Evolutionary conservation across 371 early-diverging fungal genomes (phyloP), one percentile per base, ranked within the genome.

Genomic region (Apophysomyces sp.): DNA sequence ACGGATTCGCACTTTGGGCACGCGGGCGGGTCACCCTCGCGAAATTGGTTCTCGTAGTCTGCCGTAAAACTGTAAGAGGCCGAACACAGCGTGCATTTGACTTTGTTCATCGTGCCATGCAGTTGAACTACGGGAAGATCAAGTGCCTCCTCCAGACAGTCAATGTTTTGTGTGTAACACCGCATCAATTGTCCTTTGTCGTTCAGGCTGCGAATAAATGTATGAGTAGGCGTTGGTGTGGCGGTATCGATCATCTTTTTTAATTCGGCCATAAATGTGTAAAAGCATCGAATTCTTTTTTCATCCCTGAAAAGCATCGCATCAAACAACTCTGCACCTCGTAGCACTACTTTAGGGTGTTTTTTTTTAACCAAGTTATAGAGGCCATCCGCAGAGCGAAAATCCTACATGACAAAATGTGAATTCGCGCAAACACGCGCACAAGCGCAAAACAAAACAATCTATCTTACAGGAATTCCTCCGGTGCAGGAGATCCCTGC

Each of bases 151-250:
- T 98, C 98, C n/a, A 98, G 75, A 56, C 94, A 90, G 67, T 98
- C 99, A 65, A 98, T 98, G 75, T 98, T 98, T 77, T 98, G 99
- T 52, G 98, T 97, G 67, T 98, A 98, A 74, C 94, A 95, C 16
- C 99, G 83, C 16, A 91, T 67, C 32, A 96, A 73, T 61, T 88
- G 85, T 34, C 92, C 91, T 18, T 81, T 77, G 21, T 88, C 85
- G 29, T 89, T 82, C 16, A 98, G 71, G 44, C 78, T 64, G 31
- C 86, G 86, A 56, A 99, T 82, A 69, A 99, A 97, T 21, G 73
- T 67, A 77, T 99, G 99, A 3, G 96, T 93, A 3, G 82, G 77
- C 1, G 99, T 95, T 2, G 94, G 92, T 59, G 80, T 69, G 4
- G 97, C 93, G 11, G 78, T 73, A 41, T 82, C 72, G 27, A 91